These are phyloP conservation scores for Yamadazyma philogaea DNA, from an alignment of 805 yeast species.

Conservation along the genomic window DNA sequence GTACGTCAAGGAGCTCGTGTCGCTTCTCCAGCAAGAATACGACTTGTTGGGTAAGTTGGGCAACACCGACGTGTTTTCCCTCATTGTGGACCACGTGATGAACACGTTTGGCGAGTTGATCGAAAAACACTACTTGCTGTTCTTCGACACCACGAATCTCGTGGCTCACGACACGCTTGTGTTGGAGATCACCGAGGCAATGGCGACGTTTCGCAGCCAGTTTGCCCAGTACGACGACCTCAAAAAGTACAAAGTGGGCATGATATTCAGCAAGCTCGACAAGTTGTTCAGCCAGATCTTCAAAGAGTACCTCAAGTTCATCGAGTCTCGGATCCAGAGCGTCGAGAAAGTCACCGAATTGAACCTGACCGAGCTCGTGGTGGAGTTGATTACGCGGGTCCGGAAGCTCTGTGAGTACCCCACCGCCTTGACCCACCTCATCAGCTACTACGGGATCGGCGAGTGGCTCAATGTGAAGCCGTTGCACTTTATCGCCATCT, in stretches of 20 bases:
- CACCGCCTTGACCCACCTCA: constrained; percentile 48
- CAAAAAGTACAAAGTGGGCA: constrained; percentile 11
- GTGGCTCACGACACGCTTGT: constrained; percentile 26
- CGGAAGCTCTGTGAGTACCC: constrained; percentile 62
- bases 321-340: constrained; percentile 49
- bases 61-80: constrained; percentile 3
- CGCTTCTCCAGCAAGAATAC: constrained; percentile 48
- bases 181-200: constrained; percentile 46
- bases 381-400: constrained; percentile 67
- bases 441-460: constrained; percentile 54
- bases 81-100: constrained; percentile 11
- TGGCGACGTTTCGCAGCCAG: constrained; percentile 21
- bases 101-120: constrained; percentile 10
- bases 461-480: constrained; percentile 67
- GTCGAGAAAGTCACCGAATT: constrained; percentile 54
- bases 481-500: constrained; percentile 43
- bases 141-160: constrained; percentile 13
- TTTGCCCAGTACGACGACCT: constrained; percentile 12
- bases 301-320: constrained; percentile 52
- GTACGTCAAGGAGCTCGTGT: constrained; percentile 52
- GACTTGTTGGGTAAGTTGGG: constrained; percentile 40
- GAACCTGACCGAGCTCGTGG: constrained; percentile 68
- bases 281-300: constrained; percentile 32
- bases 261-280: constrained; percentile 8
- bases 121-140: constrained; percentile 13